Evolutionary conservation across 805 yeast species (phyloP).

Genomic region (Kodamaea kakaduensis): DNA sequence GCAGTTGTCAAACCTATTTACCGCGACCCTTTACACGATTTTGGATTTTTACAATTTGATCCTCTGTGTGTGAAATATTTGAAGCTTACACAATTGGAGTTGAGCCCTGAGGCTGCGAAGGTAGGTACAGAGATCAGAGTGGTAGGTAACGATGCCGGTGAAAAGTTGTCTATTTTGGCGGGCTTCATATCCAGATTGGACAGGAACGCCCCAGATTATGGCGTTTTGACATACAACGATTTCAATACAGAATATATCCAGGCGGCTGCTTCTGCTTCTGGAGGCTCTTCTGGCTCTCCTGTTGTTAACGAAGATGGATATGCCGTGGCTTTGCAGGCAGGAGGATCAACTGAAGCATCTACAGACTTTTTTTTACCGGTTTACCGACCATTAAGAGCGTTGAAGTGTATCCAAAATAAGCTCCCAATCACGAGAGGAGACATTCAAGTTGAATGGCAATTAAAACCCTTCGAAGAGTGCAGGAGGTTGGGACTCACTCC

Average conservation of each 20-base stretch:
- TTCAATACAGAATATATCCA: conserved; percentile 92
- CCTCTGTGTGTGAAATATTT: conserved; percentile 70
- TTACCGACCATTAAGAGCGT: conserved; percentile 76
- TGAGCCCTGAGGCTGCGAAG: conserved; percentile 77
- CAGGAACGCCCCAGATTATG: conserved; percentile 93
- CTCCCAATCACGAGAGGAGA: conserved; percentile 79
- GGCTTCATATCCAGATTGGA: conserved; percentile 85
- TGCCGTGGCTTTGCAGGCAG: conserved; percentile 92
- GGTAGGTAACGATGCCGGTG: conserved; percentile 96
- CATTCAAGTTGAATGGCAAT: conserved; percentile 83
- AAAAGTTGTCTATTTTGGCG: conserved; percentile 79
- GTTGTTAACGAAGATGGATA: conserved; percentile 86
- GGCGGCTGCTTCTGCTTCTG: conserved; percentile 94
- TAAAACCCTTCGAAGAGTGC: conserved; percentile 89
- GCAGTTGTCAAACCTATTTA: conserved; percentile 80
- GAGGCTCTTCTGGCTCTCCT: conserved; percentile 95
- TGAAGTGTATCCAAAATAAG: conserved; percentile 60
- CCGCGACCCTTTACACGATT: conserved; percentile 94
- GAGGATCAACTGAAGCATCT: conserved; percentile 87
- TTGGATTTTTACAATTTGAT: conserved; percentile 80
- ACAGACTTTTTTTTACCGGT: conserved; percentile 91
- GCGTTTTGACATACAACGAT: conserved; percentile 82
- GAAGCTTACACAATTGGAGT: conserved; percentile 58
- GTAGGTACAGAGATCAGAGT: conserved; percentile 94
- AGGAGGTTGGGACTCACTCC: conserved; percentile 76